Base-by-base conservation (phyloP, 1,139 yeast species). In the Zygosaccharomyces pseudobailii region DNA sequence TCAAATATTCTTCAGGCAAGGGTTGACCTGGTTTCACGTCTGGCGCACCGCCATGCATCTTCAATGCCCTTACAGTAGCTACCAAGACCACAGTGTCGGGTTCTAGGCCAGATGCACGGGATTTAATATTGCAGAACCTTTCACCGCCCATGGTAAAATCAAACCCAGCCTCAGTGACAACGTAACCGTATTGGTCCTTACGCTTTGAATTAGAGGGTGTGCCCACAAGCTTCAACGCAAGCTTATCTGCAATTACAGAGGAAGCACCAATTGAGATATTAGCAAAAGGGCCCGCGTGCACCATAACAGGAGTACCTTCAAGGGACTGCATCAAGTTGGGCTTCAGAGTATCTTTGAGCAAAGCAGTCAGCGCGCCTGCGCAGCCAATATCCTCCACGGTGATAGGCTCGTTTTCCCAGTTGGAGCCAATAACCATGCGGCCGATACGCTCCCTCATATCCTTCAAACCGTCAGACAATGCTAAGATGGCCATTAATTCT, bases 121-220 rank as follows among this genome's bases (percentile, higher is more conserved):
- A 83, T 69, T 85, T 85, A 64, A 85, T 84, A 68, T 84, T 82
- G 69, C 83, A 79, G 67, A 84, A 84, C 66, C 94, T 75, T 71
- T 85, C 94, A 59, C 94, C 94, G 57, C 94, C 94, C 94, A 85
- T 85, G 36, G 92, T 84, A 68, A 85, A 85, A 66, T 85, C 94
- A 62, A 85, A 85, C 40, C 94, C 94, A 20, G 92, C 92, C 67
- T 85, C 94, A 38, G 94, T 85, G 43, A 85, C 84, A 46, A 85
- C 94, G 56, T 75, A 85, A 47, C 92, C 92, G 37, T 70, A 64
- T 33, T 59, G 58, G 20, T 75, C 75, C 56, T 72, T 70, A 20
- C 75, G 66, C 27, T 78, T 74, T 34, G 77, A 68, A n/a, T 78
- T 71, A 38, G 56, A 53, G 19, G 68, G 65, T 13, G 66, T 65